phyloP scores from a whole-genome alignment of 345 rosid species.

The Laguncularia racemosa region DNA sequence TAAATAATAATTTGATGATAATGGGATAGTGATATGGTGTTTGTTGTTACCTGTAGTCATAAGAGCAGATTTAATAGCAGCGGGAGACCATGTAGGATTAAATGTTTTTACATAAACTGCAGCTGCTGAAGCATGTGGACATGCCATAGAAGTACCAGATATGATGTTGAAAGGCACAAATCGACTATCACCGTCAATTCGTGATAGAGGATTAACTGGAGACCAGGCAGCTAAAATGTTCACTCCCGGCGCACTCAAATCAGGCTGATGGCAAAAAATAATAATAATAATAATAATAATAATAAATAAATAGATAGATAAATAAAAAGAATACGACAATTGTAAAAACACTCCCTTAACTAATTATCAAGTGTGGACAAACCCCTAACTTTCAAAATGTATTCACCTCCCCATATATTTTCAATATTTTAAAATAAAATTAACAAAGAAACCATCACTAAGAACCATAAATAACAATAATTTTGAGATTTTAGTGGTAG shows the following conservation, averaged over 20 bases:
- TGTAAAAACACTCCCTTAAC: too few relatives aligned
- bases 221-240: slow-evolving; percentile 42
- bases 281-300: too few relatives aligned
- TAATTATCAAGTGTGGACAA: too few relatives aligned
- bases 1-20: background rate
- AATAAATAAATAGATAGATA: too few relatives aligned
- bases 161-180: slow-evolving; percentile 18
- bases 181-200: slow-evolving; percentile 12
- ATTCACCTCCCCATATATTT: too few relatives aligned
- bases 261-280: slow-evolving; percentile 17
- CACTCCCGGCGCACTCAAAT: slow-evolving; percentile 25
- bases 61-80: slow-evolving; percentile 29
- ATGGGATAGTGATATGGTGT: background rate
- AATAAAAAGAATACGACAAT: too few relatives aligned
- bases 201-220: slow-evolving; percentile 4
- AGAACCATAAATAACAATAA: too few relatives aligned
- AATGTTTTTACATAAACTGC: slow-evolving; percentile 29
- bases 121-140: slow-evolving; percentile 25
- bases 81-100: slow-evolving; percentile 30
- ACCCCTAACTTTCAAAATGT: too few relatives aligned
- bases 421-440: too few relatives aligned
- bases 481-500: too few relatives aligned
- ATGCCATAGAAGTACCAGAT: slow-evolving; percentile 38
- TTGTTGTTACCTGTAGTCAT: slow-evolving; percentile 29
- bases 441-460: too few relatives aligned